Evolutionary conservation across 1,284 basidiomycete genomes (phyloP).

Genomic region (Leccinum pachyderme): DNA sequence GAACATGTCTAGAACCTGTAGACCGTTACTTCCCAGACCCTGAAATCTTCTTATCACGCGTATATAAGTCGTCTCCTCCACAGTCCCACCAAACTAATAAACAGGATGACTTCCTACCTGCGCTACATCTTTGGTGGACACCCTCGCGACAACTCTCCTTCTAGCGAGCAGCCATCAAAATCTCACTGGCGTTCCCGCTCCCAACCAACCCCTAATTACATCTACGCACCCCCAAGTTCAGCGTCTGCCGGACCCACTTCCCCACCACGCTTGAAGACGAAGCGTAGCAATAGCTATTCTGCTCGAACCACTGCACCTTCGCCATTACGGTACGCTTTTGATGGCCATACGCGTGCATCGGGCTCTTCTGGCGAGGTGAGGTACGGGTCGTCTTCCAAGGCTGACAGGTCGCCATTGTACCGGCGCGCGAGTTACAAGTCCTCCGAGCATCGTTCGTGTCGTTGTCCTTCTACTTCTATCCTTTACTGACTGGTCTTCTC

Average conservation of each 20-base stretch:
- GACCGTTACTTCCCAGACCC: slow-evolving; percentile 18
- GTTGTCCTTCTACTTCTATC: background rate
- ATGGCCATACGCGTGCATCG: slow-evolving; percentile 12
- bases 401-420: slow-evolving; percentile 29
- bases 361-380: slow-evolving; percentile 25
- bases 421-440: slow-evolving; percentile 36
- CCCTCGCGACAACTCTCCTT: slow-evolving; percentile 26
- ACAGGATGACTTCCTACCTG: slow-evolving; percentile 33
- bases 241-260: slow-evolving; percentile 22
- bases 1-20: slow-evolving; percentile 22
- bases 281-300: slow-evolving; percentile 35
- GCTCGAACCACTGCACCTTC: slow-evolving; percentile 30
- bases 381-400: slow-evolving; percentile 28
- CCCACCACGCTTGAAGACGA: slow-evolving; percentile 33
- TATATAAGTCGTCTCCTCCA: slow-evolving; percentile 26
- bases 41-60: slow-evolving; percentile 18
- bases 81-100: slow-evolving; percentile 11
- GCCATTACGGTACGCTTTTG: slow-evolving; percentile 33
- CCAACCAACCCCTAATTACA: slow-evolving; percentile 29
- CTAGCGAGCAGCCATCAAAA: slow-evolving; percentile 26
- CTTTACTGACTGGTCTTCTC: background rate
- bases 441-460: slow-evolving; percentile 32
- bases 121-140: slow-evolving; percentile 35
- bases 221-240: slow-evolving; percentile 25
- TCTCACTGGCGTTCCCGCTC: slow-evolving; percentile 33